phyloP scores from a whole-genome alignment of 306 rosid genomes.

The Gynostemma pentaphyllum region DNA sequence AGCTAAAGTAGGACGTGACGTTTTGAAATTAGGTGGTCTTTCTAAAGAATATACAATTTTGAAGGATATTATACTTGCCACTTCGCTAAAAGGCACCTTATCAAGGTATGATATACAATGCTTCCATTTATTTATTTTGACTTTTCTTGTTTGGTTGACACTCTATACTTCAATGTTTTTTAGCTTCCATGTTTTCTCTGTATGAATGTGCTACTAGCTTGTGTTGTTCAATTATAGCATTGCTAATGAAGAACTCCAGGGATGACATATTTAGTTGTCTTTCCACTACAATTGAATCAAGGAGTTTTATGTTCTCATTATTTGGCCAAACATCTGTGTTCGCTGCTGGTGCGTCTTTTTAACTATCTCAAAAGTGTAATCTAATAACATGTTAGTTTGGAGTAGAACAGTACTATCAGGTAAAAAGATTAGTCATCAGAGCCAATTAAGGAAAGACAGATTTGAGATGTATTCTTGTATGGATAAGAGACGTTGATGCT shows the following conservation, averaged over 20 bases:
- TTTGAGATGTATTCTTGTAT: no score
- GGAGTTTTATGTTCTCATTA: background rate
- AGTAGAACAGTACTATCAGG: no score
- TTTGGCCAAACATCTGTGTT: background rate
- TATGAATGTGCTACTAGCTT: background rate
- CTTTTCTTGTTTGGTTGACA: background rate
- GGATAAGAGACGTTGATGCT: no score
- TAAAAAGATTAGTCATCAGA: no score
- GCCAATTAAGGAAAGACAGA: no score
- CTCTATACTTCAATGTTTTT: no score
- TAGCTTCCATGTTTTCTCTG: no score
- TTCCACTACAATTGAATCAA: background rate
- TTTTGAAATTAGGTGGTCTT: slow-evolving; percentile 63
- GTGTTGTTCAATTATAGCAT: background rate
- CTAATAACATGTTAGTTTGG: no score
- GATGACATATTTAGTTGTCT: background rate
- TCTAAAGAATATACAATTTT: slow-evolving; percentile 59
- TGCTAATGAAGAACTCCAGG: background rate
- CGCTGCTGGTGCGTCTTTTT: no score
- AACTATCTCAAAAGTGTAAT: no score
- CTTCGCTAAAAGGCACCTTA: slow-evolving; percentile 34
- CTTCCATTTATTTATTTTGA: slow-evolving; percentile 2
- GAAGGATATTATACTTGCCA: slow-evolving; percentile 50
- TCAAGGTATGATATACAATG: slow-evolving; percentile 44
- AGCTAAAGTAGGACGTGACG: slow-evolving; percentile 15